Evolutionary conservation across 202 grass and related monocot genomes (phyloP).

Genomic region (Carex arenaria): DNA sequence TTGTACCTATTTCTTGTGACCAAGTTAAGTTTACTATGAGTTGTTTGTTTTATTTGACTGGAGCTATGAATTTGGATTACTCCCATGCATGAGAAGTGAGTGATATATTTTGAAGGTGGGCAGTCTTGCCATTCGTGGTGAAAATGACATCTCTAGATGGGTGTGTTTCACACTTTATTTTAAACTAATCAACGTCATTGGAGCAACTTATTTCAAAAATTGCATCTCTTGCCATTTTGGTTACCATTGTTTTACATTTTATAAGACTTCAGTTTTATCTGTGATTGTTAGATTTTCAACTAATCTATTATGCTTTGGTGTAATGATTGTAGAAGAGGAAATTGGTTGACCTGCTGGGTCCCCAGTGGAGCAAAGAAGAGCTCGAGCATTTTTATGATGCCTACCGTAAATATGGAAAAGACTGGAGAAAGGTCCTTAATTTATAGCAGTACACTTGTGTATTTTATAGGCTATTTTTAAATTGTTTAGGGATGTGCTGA

Average conservation of each 20-base stretch:
- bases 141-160: neutral
- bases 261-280: neutral
- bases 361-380: conserved; percentile 95
- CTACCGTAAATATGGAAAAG: conserved; percentile 91
- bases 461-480: conserved; percentile 8
- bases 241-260: neutral
- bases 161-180: neutral
- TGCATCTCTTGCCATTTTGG: neutral
- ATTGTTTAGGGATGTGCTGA: neutral
- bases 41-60: neutral
- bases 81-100: neutral
- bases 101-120: neutral
- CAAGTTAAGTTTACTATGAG: neutral
- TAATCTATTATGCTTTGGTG: neutral
- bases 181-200: neutral
- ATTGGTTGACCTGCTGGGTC: conserved; percentile 81
- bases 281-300: conserved; percentile 15
- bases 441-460: conserved; percentile 1
- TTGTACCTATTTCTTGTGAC: conserved; percentile 1
- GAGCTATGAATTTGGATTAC: neutral
- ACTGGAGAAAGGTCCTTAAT: conserved; percentile 85
- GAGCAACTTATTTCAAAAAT: neutral
- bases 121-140: neutral
- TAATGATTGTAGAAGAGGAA: conserved; percentile 77
- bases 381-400: conserved; percentile 81